A percentile compares a stretch with the other conserved stretches of the same genome.
Evolutionary conservation across 1,139 yeast species (phyloP).

Genomic region (Suhomyces maxii): DNA sequence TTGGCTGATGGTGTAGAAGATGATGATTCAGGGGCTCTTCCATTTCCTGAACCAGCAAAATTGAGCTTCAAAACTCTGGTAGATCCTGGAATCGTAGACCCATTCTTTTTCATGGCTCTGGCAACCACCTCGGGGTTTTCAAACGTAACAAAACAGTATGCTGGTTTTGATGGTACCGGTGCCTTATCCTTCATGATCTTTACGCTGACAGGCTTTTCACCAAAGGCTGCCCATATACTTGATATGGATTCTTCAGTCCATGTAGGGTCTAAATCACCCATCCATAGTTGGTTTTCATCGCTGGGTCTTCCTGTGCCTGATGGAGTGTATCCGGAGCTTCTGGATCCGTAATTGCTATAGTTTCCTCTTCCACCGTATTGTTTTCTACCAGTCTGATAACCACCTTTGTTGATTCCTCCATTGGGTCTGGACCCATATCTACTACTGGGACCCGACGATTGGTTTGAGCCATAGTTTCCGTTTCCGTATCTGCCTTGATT

Average conservation of each 20-base stretch:
- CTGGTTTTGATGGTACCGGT: slow-evolving; percentile 49
- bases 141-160: slow-evolving; percentile 84
- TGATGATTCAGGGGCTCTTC: background rate
- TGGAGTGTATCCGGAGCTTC: slow-evolving; percentile 2
- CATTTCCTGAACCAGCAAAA: slow-evolving; percentile 61
- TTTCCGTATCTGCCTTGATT: slow-evolving; percentile 2
- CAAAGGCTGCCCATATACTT: slow-evolving; percentile 59
- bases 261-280: slow-evolving; percentile 91
- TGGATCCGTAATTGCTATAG: slow-evolving; percentile 1
- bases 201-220: slow-evolving; percentile 37
- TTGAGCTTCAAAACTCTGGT: slow-evolving; percentile 67
- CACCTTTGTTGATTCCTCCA: slow-evolving; percentile 3
- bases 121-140: slow-evolving; percentile 63
- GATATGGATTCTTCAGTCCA: slow-evolving; percentile 75
- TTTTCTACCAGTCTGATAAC: slow-evolving; percentile 3
- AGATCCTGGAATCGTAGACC: slow-evolving; percentile 63
- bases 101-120: slow-evolving; percentile 70
- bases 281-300: slow-evolving; percentile 58
- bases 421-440: slow-evolving; percentile 4
- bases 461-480: background rate
- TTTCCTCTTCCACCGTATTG: slow-evolving; percentile 3
- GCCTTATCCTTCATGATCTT: slow-evolving; percentile 41
- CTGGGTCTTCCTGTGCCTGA: slow-evolving; percentile 4
- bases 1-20: background rate
- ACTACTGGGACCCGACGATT: background rate